Evolutionary conservation across 768 basidiomycete species (phyloP).

Genomic region (Gloeostereum incarnatum): DNA sequence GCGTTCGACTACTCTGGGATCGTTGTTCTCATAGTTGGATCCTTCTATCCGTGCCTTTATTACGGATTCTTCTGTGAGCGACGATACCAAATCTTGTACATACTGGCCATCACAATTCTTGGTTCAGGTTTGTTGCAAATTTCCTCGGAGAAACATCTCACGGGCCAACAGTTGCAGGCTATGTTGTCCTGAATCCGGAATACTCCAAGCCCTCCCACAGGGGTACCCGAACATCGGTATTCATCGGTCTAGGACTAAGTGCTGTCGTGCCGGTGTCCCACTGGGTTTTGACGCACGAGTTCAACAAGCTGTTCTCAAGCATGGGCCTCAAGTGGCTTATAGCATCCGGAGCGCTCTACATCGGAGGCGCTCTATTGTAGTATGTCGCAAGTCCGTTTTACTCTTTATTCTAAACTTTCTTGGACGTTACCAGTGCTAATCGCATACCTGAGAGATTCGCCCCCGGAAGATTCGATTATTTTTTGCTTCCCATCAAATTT

Average conservation of each 20-base stretch:
- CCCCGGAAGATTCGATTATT: slow-evolving; percentile 78
- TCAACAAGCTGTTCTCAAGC: slow-evolving; percentile 38
- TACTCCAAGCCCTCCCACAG: slow-evolving; percentile 71
- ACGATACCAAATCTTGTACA: slow-evolving; percentile 42
- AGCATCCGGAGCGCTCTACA: slow-evolving; percentile 64
- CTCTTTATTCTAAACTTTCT: slow-evolving; percentile 12
- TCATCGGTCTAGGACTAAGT: slow-evolving; percentile 68
- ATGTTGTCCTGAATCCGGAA: slow-evolving; percentile 70
- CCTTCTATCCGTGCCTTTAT: slow-evolving; percentile 67
- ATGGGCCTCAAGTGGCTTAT: slow-evolving; percentile 70
- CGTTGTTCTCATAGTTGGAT: slow-evolving; percentile 67
- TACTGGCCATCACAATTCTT: slow-evolving; percentile 37
- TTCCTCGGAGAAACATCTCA: slow-evolving; percentile 13
- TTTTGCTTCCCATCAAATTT: slow-evolving; percentile 82
- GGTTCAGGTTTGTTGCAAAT: slow-evolving; percentile 45
- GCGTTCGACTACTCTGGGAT: slow-evolving; percentile 78
- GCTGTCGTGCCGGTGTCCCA: slow-evolving; percentile 66
- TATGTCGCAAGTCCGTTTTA: slow-evolving; percentile 28
- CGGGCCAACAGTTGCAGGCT: slow-evolving; percentile 43
- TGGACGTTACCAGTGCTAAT: slow-evolving; percentile 52
- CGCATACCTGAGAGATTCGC: slow-evolving; percentile 69
- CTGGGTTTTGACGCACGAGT: slow-evolving; percentile 48
- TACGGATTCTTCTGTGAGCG: slow-evolving; percentile 72
- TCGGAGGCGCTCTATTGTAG: slow-evolving; percentile 76
- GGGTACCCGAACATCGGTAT: slow-evolving; percentile 67